These are phyloP conservation scores for Leishmania tropica DNA, from an alignment of 208 protist species.

Conservation along the genomic window DNA sequence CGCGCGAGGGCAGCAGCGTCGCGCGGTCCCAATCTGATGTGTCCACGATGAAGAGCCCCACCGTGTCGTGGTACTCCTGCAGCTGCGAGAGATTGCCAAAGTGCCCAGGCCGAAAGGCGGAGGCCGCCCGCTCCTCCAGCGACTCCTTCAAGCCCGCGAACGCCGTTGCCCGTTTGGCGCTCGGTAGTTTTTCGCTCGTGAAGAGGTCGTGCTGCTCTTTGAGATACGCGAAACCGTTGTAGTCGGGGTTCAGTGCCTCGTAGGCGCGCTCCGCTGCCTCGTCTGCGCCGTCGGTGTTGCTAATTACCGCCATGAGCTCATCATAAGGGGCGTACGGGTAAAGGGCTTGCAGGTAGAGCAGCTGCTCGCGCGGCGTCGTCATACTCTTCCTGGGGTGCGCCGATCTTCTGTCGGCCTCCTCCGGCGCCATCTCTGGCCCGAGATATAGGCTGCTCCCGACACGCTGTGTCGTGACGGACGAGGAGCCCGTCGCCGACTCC, in stretches of 20 bases:
- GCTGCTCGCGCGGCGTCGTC: slow-evolving; percentile 22
- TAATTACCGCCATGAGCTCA: slow-evolving; percentile 32
- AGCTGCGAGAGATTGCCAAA: slow-evolving; percentile 42
- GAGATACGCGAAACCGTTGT: slow-evolving; percentile 45
- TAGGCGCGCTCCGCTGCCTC: slow-evolving; percentile 50
- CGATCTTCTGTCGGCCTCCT: slow-evolving; percentile 1
- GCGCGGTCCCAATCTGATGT: slow-evolving; percentile 70
- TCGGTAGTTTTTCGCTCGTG: slow-evolving; percentile 14
- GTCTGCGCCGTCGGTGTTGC: slow-evolving; percentile 33
- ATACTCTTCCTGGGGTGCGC: slow-evolving; percentile 12
- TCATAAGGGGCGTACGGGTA: slow-evolving; percentile 65
- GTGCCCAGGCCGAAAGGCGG: slow-evolving; percentile 23
- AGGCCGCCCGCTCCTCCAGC: slow-evolving; percentile 36
- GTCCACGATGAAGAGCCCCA: slow-evolving; percentile 63
- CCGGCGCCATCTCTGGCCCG: slow-evolving; percentile 12
- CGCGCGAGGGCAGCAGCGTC: slow-evolving; percentile 36
- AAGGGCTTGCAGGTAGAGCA: slow-evolving; percentile 59
- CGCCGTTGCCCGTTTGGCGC: slow-evolving; percentile 27
- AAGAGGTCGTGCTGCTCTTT: slow-evolving; percentile 37
- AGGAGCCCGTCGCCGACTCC: not conserved
- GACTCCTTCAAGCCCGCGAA: slow-evolving; percentile 43
- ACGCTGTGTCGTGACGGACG: not conserved
- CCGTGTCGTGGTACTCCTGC: slow-evolving; percentile 66
- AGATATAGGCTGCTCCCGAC: slow-evolving; percentile 10
- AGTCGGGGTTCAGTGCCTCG: slow-evolving; percentile 56